These are phyloP conservation scores for Penicillium decumbens DNA, from an alignment of 2,329 filamentous ascomycete genomes.

Conservation along the genomic window DNA sequence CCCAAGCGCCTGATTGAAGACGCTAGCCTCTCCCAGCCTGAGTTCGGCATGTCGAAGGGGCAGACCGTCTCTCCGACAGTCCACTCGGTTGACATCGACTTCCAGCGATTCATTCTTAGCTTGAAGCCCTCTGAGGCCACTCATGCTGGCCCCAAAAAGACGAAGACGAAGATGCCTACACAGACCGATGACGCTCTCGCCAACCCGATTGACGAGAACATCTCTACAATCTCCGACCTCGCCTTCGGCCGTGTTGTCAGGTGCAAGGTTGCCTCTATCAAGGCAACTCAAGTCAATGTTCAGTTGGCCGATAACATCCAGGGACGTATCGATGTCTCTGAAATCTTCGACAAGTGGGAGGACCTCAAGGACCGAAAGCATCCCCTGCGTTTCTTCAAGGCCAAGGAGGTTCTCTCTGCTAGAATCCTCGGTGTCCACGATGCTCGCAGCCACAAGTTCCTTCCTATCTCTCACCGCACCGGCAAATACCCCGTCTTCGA, in stretches of 20 bases:
- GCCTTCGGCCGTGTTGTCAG: conserved; percentile 67
- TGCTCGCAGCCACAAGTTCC: conserved; percentile 80
- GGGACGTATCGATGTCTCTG: conserved; percentile 88
- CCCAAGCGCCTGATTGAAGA: conserved; percentile 71
- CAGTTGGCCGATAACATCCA: conserved; percentile 80
- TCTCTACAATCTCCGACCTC: conserved; percentile 67
- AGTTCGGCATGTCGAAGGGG: conserved; percentile 73
- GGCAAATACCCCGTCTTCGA: conserved; percentile 77
- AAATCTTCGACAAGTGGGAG: conserved; percentile 83
- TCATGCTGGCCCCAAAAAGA: conserved; percentile 44
- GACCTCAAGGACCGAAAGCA: conserved; percentile 77
- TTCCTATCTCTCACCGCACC: conserved; percentile 82
- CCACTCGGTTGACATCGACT: conserved; percentile 64
- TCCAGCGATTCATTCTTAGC: conserved; percentile 64
- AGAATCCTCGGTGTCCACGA: conserved; percentile 84
- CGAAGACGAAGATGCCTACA: conserved; percentile 38
- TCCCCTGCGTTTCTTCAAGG: conserved; percentile 69
- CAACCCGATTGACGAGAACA: conserved; percentile 61
- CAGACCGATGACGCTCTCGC: conserved; percentile 38
- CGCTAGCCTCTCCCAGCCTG: conserved; percentile 62
- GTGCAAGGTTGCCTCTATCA: conserved; percentile 75
- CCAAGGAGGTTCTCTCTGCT: conserved; percentile 66
- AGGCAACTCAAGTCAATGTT: conserved; percentile 89
- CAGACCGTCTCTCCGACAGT: conserved; percentile 73
- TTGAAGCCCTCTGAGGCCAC: conserved; percentile 51